Evolutionary conservation across 305 asterid species (phyloP).

Genomic region (Fraxinus floribunda): DNA sequence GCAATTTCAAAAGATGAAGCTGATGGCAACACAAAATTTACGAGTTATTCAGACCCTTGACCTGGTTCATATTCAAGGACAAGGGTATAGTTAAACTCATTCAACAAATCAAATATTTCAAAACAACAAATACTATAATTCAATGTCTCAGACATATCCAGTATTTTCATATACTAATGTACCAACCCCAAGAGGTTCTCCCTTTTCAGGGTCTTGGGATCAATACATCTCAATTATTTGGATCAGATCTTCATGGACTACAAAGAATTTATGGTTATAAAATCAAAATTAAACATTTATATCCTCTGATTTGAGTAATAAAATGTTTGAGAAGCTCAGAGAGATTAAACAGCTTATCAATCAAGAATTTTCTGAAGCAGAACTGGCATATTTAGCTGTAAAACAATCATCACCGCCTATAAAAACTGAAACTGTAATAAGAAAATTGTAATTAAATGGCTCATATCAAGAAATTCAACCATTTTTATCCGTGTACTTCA

Average conservation of each 20-base stretch:
- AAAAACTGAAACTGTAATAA: neutral
- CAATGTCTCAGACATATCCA: conserved; percentile 2
- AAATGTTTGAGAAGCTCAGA: neutral
- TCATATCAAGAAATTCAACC: conserved; percentile 68
- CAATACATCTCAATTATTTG: conserved; percentile 7
- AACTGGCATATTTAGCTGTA: conserved; percentile 27
- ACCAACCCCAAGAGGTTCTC: conserved; percentile 15
- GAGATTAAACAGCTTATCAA: neutral
- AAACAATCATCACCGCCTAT: conserved; percentile 11
- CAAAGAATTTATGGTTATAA: neutral
- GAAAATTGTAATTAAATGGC: conserved; percentile 17
- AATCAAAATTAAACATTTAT: neutral
- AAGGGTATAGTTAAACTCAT: neutral
- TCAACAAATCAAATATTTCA: neutral
- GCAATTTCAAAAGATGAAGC: neutral
- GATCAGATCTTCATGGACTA: neutral
- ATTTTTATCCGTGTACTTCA: conserved; percentile 38
- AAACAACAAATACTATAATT: neutral
- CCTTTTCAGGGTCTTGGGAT: conserved; percentile 1
- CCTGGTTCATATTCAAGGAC: neutral
- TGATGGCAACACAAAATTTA: conserved; percentile 3
- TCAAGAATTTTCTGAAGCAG: conserved; percentile 1
- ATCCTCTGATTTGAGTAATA: neutral
- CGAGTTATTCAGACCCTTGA: conserved; percentile 5
- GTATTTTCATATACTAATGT: neutral